These are phyloP conservation scores for Fusarium avenaceum DNA, from an alignment of 2,329 filamentous ascomycete species.

Conservation along the genomic window DNA sequence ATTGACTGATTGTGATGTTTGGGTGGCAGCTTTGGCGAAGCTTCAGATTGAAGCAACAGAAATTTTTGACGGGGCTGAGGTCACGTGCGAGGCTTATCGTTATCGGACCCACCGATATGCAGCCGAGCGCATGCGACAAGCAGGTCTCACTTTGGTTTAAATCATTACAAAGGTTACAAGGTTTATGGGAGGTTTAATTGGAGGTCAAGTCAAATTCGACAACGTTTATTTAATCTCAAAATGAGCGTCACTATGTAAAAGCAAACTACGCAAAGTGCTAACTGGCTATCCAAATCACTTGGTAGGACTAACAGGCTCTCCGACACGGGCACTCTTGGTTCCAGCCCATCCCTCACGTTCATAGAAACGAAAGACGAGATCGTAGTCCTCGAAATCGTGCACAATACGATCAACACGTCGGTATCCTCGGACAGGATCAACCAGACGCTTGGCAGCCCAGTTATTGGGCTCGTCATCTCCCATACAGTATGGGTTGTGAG, in stretches of 20 bases:
- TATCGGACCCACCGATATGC: conserved; percentile 15
- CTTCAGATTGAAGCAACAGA: conserved; percentile 29
- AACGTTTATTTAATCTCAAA: neutral
- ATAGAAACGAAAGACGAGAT: conserved; percentile 96
- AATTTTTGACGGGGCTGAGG: conserved; percentile 30
- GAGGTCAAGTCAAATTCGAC: no score
- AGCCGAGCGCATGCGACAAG: neutral
- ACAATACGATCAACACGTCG: conserved; percentile 93
- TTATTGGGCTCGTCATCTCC: conserved; percentile 57
- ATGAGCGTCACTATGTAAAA: neutral
- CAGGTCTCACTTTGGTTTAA: no score
- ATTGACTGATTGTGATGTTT: conserved; percentile 6
- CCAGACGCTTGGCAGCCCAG: conserved; percentile 63
- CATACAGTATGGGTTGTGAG: conserved; percentile 58
- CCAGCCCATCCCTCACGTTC: conserved; percentile 85
- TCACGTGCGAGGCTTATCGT: conserved; percentile 47
- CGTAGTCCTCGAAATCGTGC: conserved; percentile 97
- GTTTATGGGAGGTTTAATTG: no score
- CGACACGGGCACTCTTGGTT: conserved; percentile 66
- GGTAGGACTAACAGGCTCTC: conserved; percentile 58
- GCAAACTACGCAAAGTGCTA: neutral
- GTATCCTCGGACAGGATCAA: conserved; percentile 89
- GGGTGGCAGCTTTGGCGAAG: conserved; percentile 20
- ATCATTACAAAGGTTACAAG: no score
- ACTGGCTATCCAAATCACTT: conserved; percentile 44